Percentiles rank a stretch among this genome's conserved stretches.
These are phyloP conservation scores for Lyophyllum atratum DNA, from an alignment of 768 basidiomycete genomes.

Conservation along the genomic window DNA sequence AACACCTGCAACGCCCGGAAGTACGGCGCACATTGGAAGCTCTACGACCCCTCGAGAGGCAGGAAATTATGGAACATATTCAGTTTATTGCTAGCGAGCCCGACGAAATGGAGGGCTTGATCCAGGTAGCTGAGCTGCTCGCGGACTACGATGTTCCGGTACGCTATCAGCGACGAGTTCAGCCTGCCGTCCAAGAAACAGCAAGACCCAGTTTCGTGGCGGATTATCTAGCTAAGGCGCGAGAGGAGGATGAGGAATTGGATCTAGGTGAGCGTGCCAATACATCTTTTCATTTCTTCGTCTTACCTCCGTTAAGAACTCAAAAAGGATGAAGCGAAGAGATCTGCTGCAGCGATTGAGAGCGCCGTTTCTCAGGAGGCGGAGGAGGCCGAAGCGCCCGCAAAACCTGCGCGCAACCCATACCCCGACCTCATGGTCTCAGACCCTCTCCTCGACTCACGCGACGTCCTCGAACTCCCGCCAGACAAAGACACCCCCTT, in stretches of 20 bases:
- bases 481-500: constrained; percentile 53
- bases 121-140: constrained; percentile 1
- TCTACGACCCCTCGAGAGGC: background rate
- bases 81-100: background rate
- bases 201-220: background rate
- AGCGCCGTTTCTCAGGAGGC: background rate
- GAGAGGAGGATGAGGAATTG: background rate
- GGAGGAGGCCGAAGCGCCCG: constrained; percentile 1
- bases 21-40: background rate
- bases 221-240: background rate
- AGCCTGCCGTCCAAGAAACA: background rate
- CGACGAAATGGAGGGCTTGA: constrained; percentile 1
- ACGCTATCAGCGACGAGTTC: background rate
- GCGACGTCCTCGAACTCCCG: constrained; percentile 54
- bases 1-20: background rate
- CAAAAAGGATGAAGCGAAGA: background rate
- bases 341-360: background rate
- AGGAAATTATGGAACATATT: background rate
- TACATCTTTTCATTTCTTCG: background rate
- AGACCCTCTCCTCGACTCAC: constrained; percentile 63
- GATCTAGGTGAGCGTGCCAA: background rate
- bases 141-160: constrained; percentile 3
- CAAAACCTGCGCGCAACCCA: constrained; percentile 3
- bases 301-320: background rate
- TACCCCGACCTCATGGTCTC: constrained; percentile 66